Percentiles rank a stretch among this genome's conserved stretches.
Conservation (phyloP, 2,329 filamentous ascomycete genomes). For the Beauveria medogensis region DNA sequence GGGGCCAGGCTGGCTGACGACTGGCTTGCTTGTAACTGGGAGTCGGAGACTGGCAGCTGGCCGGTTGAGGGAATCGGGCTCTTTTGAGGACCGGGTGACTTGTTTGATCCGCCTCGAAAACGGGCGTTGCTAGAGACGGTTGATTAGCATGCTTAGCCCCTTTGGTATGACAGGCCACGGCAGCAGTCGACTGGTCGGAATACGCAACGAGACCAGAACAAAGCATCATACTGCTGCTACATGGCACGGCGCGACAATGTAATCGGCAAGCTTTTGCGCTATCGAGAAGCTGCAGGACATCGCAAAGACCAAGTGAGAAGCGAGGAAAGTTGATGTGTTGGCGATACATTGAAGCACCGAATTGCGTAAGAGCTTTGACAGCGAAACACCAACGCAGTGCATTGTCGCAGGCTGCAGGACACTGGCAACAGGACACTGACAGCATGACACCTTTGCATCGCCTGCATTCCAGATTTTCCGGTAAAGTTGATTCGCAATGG, state of each 20-base stretch:
- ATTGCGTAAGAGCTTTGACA: background rate
- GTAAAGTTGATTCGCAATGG: background rate
- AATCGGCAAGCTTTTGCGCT: background rate
- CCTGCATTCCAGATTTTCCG: too few species aligned
- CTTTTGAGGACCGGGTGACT: conserved; percentile 42
- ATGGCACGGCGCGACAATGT: background rate
- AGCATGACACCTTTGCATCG: background rate
- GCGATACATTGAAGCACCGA: background rate
- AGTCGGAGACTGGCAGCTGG: conserved; percentile 40
- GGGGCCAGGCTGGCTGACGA: conserved; percentile 45
- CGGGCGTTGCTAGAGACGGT: conserved; percentile 42
- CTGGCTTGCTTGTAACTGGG: conserved; percentile 39
- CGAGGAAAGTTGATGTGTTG: background rate
- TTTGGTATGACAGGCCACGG: background rate
- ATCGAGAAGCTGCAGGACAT: background rate
- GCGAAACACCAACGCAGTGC: background rate
- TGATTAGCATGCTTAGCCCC: background rate
- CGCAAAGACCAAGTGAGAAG: background rate
- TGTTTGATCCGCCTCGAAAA: conserved; percentile 47
- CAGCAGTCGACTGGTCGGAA: background rate
- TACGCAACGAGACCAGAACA: background rate
- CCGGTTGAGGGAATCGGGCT: conserved; percentile 42
- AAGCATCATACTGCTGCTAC: background rate
- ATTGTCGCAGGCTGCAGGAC: background rate
- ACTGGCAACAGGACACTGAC: too few species aligned